Conservation (phyloP, 805 yeast species). For the Kodamaea neixiangensis region DNA sequence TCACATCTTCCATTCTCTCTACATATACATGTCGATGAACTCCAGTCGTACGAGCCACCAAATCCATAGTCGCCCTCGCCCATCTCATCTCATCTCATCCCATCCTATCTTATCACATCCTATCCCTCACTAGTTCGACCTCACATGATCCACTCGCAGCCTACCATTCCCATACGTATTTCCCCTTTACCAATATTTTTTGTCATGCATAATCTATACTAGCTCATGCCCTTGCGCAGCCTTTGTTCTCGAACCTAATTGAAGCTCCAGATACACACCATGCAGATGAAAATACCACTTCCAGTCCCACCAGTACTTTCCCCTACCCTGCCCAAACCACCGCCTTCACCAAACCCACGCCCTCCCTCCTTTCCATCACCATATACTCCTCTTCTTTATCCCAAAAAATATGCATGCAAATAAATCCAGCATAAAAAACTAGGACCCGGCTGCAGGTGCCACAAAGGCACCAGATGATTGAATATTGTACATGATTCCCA, state of each 20-base stretch:
- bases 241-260: conserved; percentile 1
- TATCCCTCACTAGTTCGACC: not conserved
- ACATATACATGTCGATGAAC: no score
- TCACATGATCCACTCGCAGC: not conserved
- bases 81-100: no score
- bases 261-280: not conserved
- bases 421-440: no score
- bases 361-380: not conserved
- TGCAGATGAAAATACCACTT: not conserved
- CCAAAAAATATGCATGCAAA: not conserved
- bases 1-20: no score
- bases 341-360: no score
- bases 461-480: not conserved
- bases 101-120: not conserved
- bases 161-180: not conserved
- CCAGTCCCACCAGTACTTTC: no score
- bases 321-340: no score
- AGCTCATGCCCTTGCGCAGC: not conserved
- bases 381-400: not conserved
- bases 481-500: not conserved
- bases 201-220: not conserved
- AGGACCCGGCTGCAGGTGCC: not conserved
- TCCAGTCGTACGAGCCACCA: no score
- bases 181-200: not conserved
- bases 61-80: no score